Percentiles rank a stretch among this genome's conserved stretches.
phyloP scores from a whole-genome alignment of 1,284 basidiomycete species.

The Macrocystidia cucumis region DNA sequence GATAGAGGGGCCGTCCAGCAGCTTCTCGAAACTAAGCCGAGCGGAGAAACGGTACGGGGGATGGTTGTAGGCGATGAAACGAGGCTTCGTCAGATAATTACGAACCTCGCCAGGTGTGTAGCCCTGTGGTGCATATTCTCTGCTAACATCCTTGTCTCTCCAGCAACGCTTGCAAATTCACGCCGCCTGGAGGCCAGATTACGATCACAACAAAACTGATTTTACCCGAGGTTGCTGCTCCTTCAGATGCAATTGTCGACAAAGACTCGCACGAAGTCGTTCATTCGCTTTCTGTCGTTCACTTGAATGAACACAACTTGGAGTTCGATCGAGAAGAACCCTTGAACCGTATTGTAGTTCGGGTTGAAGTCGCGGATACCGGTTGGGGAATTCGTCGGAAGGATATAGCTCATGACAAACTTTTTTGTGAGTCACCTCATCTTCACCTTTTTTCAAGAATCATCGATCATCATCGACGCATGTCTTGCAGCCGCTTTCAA shows the following conservation, averaged over 20 bases:
- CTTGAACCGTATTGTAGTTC: slow-evolving; percentile 48
- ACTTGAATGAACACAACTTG: slow-evolving; percentile 1
- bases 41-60: slow-evolving; percentile 26
- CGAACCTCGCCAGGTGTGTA: slow-evolving; percentile 51
- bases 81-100: slow-evolving; percentile 60
- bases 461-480: no score
- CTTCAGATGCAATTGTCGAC: no score
- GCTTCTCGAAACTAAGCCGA: slow-evolving; percentile 15
- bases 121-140: not conserved
- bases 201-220: slow-evolving; percentile 43
- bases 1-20: slow-evolving; percentile 20
- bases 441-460: not conserved
- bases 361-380: slow-evolving; percentile 60
- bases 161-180: slow-evolving; percentile 62
- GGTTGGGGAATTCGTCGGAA: slow-evolving; percentile 9
- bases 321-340: slow-evolving; percentile 6
- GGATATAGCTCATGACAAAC: slow-evolving; percentile 7
- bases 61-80: slow-evolving; percentile 63
- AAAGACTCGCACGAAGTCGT: no score
- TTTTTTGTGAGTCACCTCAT: slow-evolving; percentile 5
- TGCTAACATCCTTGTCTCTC: not conserved
- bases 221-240: slow-evolving; percentile 12
- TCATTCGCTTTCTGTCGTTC: not conserved
- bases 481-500: slow-evolving; percentile 11
- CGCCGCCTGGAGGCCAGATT: slow-evolving; percentile 49